A percentile compares a stretch with the other conserved stretches of the same genome.
These are phyloP conservation scores for Micromonas commoda DNA, from an alignment of 139 green algal genomes.

Conservation along the genomic window DNA sequence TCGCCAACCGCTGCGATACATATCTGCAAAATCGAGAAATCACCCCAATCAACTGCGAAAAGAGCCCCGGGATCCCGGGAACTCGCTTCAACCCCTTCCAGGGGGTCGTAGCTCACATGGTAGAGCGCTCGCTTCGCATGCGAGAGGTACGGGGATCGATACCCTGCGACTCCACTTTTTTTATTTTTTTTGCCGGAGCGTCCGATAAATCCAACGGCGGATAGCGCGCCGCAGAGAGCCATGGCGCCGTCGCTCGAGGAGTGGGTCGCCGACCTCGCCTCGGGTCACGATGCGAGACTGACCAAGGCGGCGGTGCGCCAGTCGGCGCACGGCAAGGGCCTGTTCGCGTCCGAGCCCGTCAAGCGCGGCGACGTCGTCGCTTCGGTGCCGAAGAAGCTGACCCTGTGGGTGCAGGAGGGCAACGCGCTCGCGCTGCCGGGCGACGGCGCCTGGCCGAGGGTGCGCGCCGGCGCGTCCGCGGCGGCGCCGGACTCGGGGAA, in stretches of 20 bases:
- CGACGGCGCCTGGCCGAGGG: neutral
- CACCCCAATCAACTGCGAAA: no score
- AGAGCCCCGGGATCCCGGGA: no score
- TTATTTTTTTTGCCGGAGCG: neutral
- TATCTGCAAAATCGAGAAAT: no score
- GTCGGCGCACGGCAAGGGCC: neutral
- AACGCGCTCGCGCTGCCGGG: neutral
- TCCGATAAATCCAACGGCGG: neutral
- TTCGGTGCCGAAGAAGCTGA: neutral
- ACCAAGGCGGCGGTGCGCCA: neutral
- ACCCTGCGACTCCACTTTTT: constrained; percentile 1
- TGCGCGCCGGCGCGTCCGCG: neutral
- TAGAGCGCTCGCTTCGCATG: constrained; percentile 19
- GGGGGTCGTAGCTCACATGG: constrained; percentile 14
- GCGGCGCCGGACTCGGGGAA: neutral
- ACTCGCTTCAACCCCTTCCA: neutral
- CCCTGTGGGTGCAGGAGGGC: neutral
- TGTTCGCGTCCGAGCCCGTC: neutral
- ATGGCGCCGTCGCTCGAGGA: neutral
- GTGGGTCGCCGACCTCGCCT: neutral
- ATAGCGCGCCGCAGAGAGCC: no score
- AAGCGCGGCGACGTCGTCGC: neutral
- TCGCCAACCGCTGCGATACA: no score
- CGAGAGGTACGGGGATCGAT: constrained; percentile 18
- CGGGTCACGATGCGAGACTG: neutral